Evolutionary conservation across 2,329 filamentous ascomycete genomes (phyloP).

Genomic region (Claviceps sp.): DNA sequence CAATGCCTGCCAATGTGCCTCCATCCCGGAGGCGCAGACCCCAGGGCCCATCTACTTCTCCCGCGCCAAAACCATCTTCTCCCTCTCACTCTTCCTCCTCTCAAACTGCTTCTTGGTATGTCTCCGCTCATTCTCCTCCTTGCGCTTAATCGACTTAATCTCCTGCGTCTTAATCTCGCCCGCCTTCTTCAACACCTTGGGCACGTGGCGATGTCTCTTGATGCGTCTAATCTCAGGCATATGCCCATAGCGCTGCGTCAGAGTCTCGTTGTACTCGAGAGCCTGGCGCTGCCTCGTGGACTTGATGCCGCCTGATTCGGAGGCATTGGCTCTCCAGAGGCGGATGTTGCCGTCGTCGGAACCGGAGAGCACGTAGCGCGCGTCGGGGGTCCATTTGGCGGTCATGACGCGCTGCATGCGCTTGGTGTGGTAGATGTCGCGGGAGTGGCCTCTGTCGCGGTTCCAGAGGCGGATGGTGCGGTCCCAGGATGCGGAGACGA

Average conservation of each 20-base stretch:
- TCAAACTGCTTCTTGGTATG: conserved; percentile 75
- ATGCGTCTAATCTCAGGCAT: conserved; percentile 96
- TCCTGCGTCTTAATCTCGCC: conserved; percentile 89
- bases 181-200: conserved; percentile 90
- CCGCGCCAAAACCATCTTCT: conserved; percentile 76
- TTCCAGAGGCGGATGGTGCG: conserved; percentile 80
- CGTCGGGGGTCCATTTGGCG: conserved; percentile 74
- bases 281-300: conserved; percentile 73
- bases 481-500: conserved; percentile 78
- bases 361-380: conserved; percentile 78
- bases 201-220: conserved; percentile 78
- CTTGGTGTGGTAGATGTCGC: conserved; percentile 95
- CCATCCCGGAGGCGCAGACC: background rate
- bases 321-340: conserved; percentile 81
- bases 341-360: conserved; percentile 84
- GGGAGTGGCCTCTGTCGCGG: conserved; percentile 65
- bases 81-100: conserved; percentile 63
- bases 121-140: conserved; percentile 87
- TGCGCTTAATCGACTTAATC: conserved; percentile 72
- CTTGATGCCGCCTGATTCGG: conserved; percentile 71
- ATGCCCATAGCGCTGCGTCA: conserved; percentile 74
- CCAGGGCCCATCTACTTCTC: conserved; percentile 30
- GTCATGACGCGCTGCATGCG: conserved; percentile 93
- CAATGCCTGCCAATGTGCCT: background rate
- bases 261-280: conserved; percentile 79